phyloP scores from a whole-genome alignment of 139 green algal genomes.

The Nannochloris sp. region DNA sequence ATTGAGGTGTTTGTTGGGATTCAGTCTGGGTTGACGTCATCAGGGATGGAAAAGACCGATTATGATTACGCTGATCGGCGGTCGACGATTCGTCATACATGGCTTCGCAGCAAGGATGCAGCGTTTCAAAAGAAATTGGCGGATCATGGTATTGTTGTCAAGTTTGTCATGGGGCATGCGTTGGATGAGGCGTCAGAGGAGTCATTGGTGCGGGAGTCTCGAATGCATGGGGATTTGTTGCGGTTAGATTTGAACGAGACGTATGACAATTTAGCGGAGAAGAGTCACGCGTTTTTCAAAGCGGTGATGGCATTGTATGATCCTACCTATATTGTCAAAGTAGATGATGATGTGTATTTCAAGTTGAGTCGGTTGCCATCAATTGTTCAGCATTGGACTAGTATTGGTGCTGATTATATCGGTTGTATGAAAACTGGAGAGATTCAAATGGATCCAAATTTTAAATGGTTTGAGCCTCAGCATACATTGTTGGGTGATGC shows the following conservation, averaged over 20 bases:
- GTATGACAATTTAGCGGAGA: slow-evolving; percentile 55
- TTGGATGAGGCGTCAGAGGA: slow-evolving; percentile 15
- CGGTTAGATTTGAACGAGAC: slow-evolving; percentile 43
- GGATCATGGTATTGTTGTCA: slow-evolving; percentile 28
- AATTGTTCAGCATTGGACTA: slow-evolving; percentile 38
- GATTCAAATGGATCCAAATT: slow-evolving; percentile 24
- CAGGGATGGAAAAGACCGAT: slow-evolving; percentile 5
- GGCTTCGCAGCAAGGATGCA: slow-evolving; percentile 34
- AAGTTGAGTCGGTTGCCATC: slow-evolving; percentile 29
- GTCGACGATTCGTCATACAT: slow-evolving; percentile 34
- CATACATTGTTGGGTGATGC: slow-evolving; percentile 33
- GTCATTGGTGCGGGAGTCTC: slow-evolving; percentile 25
- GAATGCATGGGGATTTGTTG: slow-evolving; percentile 40
- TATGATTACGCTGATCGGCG: slow-evolving; percentile 48
- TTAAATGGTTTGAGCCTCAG: slow-evolving; percentile 51
- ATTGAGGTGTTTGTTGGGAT: slow-evolving; percentile 5
- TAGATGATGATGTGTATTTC: slow-evolving; percentile 63
- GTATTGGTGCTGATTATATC: slow-evolving; percentile 39
- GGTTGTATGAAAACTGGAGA: slow-evolving; percentile 60
- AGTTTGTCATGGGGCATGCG: slow-evolving; percentile 52
- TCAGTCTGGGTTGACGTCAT: slow-evolving; percentile 38
- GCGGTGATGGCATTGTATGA: slow-evolving; percentile 22
- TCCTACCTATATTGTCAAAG: slow-evolving; percentile 53
- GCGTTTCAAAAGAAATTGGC: slow-evolving; percentile 25
- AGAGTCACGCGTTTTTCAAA: slow-evolving; percentile 55